These are phyloP conservation scores for Penicillium sp. DNA, from an alignment of 2,329 filamentous ascomycete genomes.

Conservation along the genomic window DNA sequence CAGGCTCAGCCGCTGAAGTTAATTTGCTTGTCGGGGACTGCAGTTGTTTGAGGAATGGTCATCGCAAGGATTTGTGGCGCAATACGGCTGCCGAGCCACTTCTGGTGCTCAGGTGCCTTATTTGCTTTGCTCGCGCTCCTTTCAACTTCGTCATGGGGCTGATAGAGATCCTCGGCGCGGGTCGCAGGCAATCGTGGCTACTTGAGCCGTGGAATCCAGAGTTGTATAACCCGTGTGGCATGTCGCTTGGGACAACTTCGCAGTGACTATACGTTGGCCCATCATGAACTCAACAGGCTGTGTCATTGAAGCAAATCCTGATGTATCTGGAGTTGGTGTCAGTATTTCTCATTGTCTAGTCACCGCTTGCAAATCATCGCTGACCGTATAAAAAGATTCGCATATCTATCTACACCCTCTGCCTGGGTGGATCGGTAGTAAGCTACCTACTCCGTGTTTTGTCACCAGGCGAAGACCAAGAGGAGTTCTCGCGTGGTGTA, in stretches of 20 bases:
- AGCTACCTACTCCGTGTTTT: constrained; percentile 17
- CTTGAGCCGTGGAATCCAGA: neutral
- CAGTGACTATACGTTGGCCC: neutral
- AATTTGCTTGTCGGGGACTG: neutral
- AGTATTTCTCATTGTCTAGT: neutral
- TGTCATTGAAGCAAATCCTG: constrained; percentile 18
- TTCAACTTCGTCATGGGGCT: neutral
- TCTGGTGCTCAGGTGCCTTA: neutral
- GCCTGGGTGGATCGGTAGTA: constrained; percentile 17
- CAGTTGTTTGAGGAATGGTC: neutral
- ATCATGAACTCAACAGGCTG: constrained; percentile 17
- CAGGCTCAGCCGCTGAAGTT: neutral
- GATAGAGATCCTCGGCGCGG: neutral
- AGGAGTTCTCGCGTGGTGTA: constrained; percentile 18
- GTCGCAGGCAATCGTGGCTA: neutral
- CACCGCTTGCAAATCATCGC: neutral
- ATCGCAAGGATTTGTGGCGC: constrained; percentile 1
- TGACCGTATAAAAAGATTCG: constrained; percentile 10
- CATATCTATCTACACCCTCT: constrained; percentile 19
- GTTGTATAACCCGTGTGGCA: neutral
- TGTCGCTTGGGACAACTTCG: neutral
- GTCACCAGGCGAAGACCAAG: constrained; percentile 16
- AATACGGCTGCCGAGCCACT: constrained; percentile 4
- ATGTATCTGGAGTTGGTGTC: constrained; percentile 18
- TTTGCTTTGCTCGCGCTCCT: neutral